These are phyloP conservation scores for Sequoia sempervirens DNA, from an alignment of 75 land plant genomes.

Conservation along the genomic window DNA sequence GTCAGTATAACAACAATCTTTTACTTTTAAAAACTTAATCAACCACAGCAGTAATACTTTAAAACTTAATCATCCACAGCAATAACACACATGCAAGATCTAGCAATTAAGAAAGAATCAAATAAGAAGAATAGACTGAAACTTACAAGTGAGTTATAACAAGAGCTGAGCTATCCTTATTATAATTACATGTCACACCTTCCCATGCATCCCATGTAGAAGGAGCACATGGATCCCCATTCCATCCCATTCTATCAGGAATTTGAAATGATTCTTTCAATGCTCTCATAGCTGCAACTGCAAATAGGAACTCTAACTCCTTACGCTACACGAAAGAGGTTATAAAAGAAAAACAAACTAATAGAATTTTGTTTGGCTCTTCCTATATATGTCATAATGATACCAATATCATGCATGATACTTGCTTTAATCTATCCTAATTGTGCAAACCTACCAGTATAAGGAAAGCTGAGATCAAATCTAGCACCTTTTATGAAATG, in stretches of 20 bases:
- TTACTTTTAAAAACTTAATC: too few species aligned
- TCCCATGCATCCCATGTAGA: constrained; percentile 99
- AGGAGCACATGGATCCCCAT: constrained; percentile 99
- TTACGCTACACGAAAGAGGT: not conserved
- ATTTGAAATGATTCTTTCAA: constrained; percentile 73
- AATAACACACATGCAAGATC: too few species aligned
- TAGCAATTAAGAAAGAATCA: not conserved
- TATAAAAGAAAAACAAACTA: constrained; percentile 4
- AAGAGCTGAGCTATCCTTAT: constrained; percentile 36
- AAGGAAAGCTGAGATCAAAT: not conserved
- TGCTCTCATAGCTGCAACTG: constrained; percentile 79
- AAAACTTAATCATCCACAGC: too few species aligned
- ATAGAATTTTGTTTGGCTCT: not conserved
- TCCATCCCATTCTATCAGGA: constrained; percentile 98
- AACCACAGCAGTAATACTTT: too few species aligned
- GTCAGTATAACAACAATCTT: too few species aligned
- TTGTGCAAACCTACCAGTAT: not conserved
- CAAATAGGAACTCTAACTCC: constrained; percentile 7
- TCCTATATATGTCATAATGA: constrained; percentile 6
- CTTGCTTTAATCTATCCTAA: not conserved
- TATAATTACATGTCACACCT: constrained; percentile 78
- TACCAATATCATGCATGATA: not conserved
- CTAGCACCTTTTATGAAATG: not conserved
- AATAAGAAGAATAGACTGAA: not conserved
- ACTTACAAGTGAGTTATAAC: constrained; percentile 81